Conservation (phyloP, 2,329 filamentous ascomycete species). For the Albifimbria verrucaria region DNA sequence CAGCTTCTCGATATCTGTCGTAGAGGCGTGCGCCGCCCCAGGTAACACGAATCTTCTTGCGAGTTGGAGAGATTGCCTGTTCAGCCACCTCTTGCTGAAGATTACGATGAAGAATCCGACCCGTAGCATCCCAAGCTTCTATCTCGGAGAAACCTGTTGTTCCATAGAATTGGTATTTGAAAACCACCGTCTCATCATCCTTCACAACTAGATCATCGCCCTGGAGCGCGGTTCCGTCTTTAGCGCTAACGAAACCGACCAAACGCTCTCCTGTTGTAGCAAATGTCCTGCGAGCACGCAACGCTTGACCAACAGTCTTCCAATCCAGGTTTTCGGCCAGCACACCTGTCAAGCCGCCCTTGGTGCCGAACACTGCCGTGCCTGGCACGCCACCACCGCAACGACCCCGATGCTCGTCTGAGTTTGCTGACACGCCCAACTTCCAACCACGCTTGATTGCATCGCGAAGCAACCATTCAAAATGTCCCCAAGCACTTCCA, state of each 20-base stretch:
- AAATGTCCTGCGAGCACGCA: slow-evolving; percentile 24
- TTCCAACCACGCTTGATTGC: slow-evolving; percentile 27
- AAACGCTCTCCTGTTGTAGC: slow-evolving; percentile 27
- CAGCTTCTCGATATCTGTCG: slow-evolving; percentile 28
- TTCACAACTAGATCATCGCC: slow-evolving; percentile 20
- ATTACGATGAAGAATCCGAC: slow-evolving; percentile 20
- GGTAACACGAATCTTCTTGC: slow-evolving; percentile 18
- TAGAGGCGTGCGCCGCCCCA: slow-evolving; percentile 30
- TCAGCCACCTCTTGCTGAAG: slow-evolving; percentile 16
- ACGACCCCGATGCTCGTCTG: slow-evolving; percentile 30
- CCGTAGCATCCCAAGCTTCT: slow-evolving; percentile 24
- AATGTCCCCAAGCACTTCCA: slow-evolving; percentile 30
- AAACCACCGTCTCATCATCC: slow-evolving; percentile 8
- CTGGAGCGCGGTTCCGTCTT: slow-evolving; percentile 15
- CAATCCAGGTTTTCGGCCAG: slow-evolving; percentile 15
- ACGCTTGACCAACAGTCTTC: slow-evolving; percentile 14
- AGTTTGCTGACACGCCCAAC: slow-evolving; percentile 30
- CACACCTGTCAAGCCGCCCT: slow-evolving; percentile 24
- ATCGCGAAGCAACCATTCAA: slow-evolving; percentile 31
- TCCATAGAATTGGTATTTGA: slow-evolving; percentile 22
- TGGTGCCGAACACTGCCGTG: slow-evolving; percentile 29
- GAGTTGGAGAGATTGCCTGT: neutral
- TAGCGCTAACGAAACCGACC: slow-evolving; percentile 19
- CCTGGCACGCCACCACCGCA: slow-evolving; percentile 32
- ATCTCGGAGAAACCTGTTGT: slow-evolving; percentile 20